Evolutionary conservation across 2,329 filamentous ascomycete species (phyloP), one percentile per base, ranked within the genome.

Genomic region (Colletotrichum acutatum): DNA sequence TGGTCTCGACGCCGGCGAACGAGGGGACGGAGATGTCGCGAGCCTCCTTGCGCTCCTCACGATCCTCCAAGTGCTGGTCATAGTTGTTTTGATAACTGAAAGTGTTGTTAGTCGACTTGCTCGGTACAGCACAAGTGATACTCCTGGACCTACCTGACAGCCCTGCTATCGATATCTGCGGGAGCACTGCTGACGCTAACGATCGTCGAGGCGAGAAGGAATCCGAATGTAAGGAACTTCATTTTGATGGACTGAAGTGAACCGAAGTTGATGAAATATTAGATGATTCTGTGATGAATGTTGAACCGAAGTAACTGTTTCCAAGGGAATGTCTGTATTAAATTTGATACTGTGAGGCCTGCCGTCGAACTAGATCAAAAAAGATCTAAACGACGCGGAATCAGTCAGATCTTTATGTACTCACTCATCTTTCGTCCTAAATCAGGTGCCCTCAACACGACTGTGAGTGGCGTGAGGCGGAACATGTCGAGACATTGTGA

Each of bases 101-200:
- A 34, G 32, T 34, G 32, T 34, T 34, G 4, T 34, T 34, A 34
- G 32, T 12, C 32, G 32, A 11, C 11, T 34, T 34, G 0, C 32
- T 34, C 32, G 32, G 12, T 34, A 34, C 32, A 34, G 2, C 32
- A 12, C 32, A 4, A 34, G 32, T 9, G 32, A 34, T 34, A 11
- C 32, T 12, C 4, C 16, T 19, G n/a, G n/a, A 64, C 66, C 3
- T 72, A 72, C 70, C 30, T 46, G 54, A 72, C 70, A 65, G 70
- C 66, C 70, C 70, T 70, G 66, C 66, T 72, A 34, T 72, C 70
- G 24, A 65, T 54, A 60, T 70, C 70, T 26, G 70, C 37, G 28
- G 70, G 70, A 70, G 66, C 66, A 72, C 70, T 70, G 66, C 70
- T 72, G 70, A 72, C 70, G 59, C 70, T 72, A 65, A 70, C 70